Conservation (phyloP, 495 filamentous ascomycete genomes). For the Staphylotrichum longicolle region DNA sequence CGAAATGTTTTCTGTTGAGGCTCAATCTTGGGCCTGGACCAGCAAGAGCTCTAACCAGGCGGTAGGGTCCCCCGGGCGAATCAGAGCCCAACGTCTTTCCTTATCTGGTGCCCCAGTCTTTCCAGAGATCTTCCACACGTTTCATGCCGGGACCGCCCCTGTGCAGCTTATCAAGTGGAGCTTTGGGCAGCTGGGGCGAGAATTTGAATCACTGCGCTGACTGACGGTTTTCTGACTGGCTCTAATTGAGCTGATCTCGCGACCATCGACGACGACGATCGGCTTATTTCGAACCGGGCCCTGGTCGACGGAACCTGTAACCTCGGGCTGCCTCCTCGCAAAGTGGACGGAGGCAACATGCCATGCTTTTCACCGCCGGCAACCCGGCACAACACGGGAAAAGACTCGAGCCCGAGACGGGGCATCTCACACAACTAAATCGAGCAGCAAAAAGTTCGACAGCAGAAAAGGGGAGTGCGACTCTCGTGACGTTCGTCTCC, state of each 20-base stretch:
- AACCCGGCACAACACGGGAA: too few species aligned
- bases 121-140: conserved; percentile 22
- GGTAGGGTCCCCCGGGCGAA: conserved; percentile 10
- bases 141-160: not conserved
- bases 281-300: not conserved
- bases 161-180: conserved; percentile 14
- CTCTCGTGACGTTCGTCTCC: too few species aligned
- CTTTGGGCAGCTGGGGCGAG: not conserved
- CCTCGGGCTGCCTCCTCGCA: too few species aligned
- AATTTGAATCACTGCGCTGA: conserved; percentile 18
- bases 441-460: too few species aligned
- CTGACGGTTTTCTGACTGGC: conserved; percentile 14
- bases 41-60: conserved; percentile 7
- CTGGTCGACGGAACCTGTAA: too few species aligned
- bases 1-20: conserved; percentile 24
- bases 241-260: too few species aligned
- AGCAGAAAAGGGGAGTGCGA: too few species aligned
- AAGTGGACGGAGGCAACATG: too few species aligned
- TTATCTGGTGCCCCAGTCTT: conserved; percentile 22
- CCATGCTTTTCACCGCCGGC: too few species aligned
- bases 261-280: not conserved
- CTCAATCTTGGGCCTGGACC: not conserved
- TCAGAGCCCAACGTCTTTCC: conserved; percentile 13
- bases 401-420: too few species aligned
- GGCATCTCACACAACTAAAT: too few species aligned